phyloP scores from a whole-genome alignment of 2,329 filamentous ascomycete genomes.

The Trichothecium roseum region DNA sequence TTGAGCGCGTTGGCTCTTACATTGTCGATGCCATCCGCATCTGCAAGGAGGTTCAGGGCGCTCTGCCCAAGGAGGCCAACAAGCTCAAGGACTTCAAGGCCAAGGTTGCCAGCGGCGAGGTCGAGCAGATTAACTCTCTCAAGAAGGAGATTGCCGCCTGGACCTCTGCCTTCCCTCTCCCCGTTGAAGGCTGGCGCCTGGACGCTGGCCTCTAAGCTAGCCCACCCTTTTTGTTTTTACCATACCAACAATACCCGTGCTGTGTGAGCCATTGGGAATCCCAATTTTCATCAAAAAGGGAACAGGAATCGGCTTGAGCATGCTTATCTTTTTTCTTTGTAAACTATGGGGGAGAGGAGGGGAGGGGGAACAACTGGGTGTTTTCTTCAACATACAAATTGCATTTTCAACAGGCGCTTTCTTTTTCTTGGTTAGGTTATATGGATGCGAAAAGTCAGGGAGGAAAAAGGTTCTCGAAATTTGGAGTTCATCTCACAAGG shows the following conservation, averaged over 20 bases:
- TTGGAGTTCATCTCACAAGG: too few species aligned
- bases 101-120: constrained; percentile 69
- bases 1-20: constrained; percentile 80
- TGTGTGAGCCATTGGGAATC: not conserved
- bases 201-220: constrained; percentile 45
- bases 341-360: too few species aligned
- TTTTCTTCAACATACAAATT: not conserved
- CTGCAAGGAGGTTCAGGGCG: constrained; percentile 75
- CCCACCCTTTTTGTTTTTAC: not conserved
- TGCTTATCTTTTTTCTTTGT: too few species aligned
- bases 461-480: too few species aligned
- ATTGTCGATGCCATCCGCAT: constrained; percentile 85
- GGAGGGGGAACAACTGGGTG: too few species aligned
- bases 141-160: constrained; percentile 84
- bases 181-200: constrained; percentile 62
- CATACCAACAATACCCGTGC: constrained; percentile 4
- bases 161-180: constrained; percentile 86
- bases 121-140: constrained; percentile 73
- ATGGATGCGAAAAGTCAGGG: not conserved
- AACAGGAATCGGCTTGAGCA: too few species aligned
- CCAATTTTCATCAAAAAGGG: not conserved
- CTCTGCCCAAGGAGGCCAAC: constrained; percentile 92
- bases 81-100: constrained; percentile 99
- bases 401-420: constrained; percentile 1
- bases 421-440: not conserved